Evolutionary conservation across 176 grass and related monocot species (phyloP).

Genomic region (Paspalum notatum): DNA sequence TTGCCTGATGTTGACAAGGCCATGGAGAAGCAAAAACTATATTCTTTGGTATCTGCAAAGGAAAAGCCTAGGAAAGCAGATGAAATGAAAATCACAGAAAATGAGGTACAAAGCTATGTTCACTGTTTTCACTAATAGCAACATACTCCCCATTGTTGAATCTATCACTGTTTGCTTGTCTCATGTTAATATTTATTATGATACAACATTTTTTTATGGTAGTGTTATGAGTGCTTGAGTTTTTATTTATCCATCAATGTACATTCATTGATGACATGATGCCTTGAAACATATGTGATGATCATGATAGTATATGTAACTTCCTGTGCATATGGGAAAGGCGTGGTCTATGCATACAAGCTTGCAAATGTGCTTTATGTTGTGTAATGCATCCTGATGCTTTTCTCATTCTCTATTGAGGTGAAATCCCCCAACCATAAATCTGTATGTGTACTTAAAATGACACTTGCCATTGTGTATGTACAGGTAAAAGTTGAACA

Average conservation of each 20-base stretch:
- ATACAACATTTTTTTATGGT: background rate
- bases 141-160: background rate
- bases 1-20: background rate
- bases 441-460: background rate
- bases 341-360: background rate
- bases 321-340: background rate
- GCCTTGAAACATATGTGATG: background rate
- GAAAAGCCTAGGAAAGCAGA: conserved; percentile 13
- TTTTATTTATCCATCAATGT: background rate
- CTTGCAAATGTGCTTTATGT: background rate
- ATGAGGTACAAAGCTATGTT: conserved; percentile 39
- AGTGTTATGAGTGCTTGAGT: background rate
- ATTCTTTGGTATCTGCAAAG: conserved; percentile 1
- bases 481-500: conserved; percentile 32
- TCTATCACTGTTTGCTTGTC: background rate
- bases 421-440: background rate
- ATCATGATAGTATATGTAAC: background rate
- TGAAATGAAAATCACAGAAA: conserved; percentile 10
- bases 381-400: background rate
- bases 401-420: background rate
- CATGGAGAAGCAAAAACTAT: background rate
- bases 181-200: background rate
- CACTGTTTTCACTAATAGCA: background rate
- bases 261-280: background rate
- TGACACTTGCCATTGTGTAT: background rate